phyloP scores from a whole-genome alignment of 441 rosid species.

The Adansonia madagascariensis region DNA sequence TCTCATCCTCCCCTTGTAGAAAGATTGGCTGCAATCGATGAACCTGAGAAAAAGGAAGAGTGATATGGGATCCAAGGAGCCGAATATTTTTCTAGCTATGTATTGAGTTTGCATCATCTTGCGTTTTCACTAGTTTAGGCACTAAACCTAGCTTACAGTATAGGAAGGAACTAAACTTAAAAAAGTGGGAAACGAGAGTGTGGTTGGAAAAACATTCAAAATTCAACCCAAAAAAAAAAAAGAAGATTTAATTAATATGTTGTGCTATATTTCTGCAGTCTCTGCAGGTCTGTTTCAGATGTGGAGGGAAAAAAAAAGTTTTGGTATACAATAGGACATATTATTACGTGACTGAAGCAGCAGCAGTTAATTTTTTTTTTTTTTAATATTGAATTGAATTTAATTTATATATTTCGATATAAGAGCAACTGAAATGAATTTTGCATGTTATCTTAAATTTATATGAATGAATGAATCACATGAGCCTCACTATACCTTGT shows the following conservation, averaged over 20 bases:
- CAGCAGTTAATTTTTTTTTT: too few species aligned
- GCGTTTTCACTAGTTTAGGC: not conserved
- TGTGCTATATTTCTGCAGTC: not conserved
- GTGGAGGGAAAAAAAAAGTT: not conserved
- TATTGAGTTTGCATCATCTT: not conserved
- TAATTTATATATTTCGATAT: too few species aligned
- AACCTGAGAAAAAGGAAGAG: slow-evolving; percentile 69
- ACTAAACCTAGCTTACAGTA: not conserved
- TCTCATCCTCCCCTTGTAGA: slow-evolving; percentile 97
- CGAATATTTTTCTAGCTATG: not conserved
- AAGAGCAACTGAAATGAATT: too few species aligned
- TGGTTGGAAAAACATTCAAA: not conserved
- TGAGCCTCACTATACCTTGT: too few species aligned
- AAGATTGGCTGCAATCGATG: slow-evolving; percentile 80
- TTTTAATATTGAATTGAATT: too few species aligned
- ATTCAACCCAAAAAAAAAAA: not conserved
- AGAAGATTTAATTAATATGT: not conserved
- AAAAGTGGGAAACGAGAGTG: not conserved
- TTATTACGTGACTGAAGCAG: too few species aligned
- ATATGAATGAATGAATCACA: too few species aligned
- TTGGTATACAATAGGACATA: too few species aligned
- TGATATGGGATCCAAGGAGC: slow-evolving; percentile 58
- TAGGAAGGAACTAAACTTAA: not conserved
- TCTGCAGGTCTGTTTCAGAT: not conserved
- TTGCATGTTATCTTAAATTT: too few species aligned